Evolutionary conservation across 306 rosid species (phyloP).

Genomic region (Dryas octopetala): DNA sequence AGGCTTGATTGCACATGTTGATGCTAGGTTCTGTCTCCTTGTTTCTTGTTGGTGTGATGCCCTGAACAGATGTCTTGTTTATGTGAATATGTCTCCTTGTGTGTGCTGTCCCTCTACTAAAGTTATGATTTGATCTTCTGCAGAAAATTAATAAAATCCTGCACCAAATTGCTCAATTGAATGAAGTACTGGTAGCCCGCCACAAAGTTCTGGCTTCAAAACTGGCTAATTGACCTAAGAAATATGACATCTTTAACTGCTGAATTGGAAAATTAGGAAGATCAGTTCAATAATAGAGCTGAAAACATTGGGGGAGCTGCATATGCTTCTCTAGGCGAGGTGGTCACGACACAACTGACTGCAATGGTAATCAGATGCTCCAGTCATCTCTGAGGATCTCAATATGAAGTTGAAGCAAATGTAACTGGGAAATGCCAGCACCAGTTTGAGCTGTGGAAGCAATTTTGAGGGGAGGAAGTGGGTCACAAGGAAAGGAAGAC

Average conservation of each 20-base stretch:
- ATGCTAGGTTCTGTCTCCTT: neutral
- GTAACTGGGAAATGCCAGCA: neutral
- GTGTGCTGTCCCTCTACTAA: neutral
- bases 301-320: neutral
- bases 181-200: slow-evolving; percentile 34
- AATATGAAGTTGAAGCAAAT: neutral
- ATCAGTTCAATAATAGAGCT: neutral
- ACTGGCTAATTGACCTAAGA: slow-evolving; percentile 12
- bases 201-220: slow-evolving; percentile 32
- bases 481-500: neutral
- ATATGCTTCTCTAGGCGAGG: neutral
- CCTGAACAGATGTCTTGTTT: neutral
- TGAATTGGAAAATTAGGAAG: slow-evolving; percentile 1
- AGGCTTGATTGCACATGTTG: neutral
- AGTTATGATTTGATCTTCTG: slow-evolving; percentile 1
- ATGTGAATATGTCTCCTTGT: neutral
- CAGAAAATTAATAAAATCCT: slow-evolving; percentile 41
- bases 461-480: neutral
- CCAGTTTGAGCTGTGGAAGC: slow-evolving; percentile 1
- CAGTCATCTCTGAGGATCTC: neutral
- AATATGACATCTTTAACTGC: neutral
- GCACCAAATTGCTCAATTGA: slow-evolving; percentile 40
- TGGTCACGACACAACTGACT: neutral
- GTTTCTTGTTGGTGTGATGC: neutral
- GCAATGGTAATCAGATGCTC: neutral